Base-by-base conservation (phyloP, 2,329 filamentous ascomycete species). In the Mycogone perniciosa region DNA sequence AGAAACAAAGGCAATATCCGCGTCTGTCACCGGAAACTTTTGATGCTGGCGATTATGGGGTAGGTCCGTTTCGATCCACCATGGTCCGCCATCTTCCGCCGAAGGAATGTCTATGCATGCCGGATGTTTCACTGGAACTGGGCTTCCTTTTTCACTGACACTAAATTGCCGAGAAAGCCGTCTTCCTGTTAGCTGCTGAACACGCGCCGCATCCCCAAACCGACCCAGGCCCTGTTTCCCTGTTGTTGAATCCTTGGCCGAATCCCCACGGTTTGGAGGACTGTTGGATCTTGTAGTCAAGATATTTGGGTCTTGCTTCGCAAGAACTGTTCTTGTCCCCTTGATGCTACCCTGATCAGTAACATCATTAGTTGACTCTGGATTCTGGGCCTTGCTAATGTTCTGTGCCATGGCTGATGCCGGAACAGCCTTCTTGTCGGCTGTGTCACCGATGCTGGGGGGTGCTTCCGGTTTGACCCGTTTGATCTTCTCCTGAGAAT, bases 121-220 rank as follows among this genome's bases (percentile, higher is more conserved):
- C 29, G 20, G 11, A 13, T 50, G 38, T 26, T 31, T 48, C 20
- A 51, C n/a, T 7, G 56, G 59, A 11, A 62, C 46, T 0, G 62
- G 62, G n/a, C 62, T 64, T 9, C 62, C 62, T 6, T 44, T 56
- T 13, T 61, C 61, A 6, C 60, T 62, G 20, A 64, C 33, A 38
- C 60, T 64, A 44, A 63, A 46, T n/a, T 52, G 44, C 8, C 45
- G 34, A 6, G 50, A 45, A 4, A 35, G 2, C n/a, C 29, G 37
- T 7, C 47, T 48, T 46, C 43, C 39, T 20, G 30, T 38, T 5
- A n/a, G 6, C 11, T 37, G 31, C 4, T 7, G 7, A n/a, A 20
- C 9, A 6, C 4, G 7, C 37, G 13, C 37, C 10, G 7, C 4
- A 13, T 11, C 4, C 20, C 20, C 20, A 20, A 20, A 20, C 20